Conservation (phyloP, 2,329 filamentous ascomycete genomes). For the Colletotrichum simmondsii region DNA sequence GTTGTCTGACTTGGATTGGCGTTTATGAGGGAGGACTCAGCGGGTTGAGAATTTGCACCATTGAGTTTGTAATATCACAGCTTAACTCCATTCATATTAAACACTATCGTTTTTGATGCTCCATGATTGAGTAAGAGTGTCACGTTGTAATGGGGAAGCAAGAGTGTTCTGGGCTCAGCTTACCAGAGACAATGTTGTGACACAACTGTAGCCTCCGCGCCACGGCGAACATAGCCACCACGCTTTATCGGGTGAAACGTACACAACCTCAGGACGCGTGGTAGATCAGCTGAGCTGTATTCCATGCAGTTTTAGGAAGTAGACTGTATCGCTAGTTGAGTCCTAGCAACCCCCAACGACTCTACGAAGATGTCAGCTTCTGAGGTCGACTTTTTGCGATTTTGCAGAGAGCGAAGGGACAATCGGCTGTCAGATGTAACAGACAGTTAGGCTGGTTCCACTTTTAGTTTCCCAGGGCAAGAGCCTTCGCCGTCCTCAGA, state of each 20-base stretch:
- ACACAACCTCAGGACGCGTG: not conserved
- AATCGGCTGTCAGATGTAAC: not conserved
- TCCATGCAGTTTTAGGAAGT: not conserved
- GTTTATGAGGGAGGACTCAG: not conserved
- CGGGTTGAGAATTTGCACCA: not conserved
- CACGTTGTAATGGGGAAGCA: not conserved
- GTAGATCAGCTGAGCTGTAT: not conserved
- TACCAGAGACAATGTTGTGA: not conserved
- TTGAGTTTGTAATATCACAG: not conserved
- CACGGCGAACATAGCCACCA: not conserved
- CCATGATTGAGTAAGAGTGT: not conserved
- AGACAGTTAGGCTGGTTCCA: not conserved
- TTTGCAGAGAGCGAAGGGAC: rapidly evolving
- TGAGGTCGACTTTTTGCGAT: not conserved
- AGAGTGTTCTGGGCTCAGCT: not conserved
- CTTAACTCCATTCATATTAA: not conserved
- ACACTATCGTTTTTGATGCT: not conserved
- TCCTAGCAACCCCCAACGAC: not conserved
- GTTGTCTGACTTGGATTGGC: not conserved
- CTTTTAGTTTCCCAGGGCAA: not conserved
- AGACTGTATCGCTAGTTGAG: not conserved
- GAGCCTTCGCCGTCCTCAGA: not conserved
- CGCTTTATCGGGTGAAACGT: not conserved
- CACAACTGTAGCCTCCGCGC: not conserved
- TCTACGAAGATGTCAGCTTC: not conserved